Evolutionary conservation across 768 basidiomycete species (phyloP), one percentile per base, ranked within the genome.

Genomic region (Boletus edulis): DNA sequence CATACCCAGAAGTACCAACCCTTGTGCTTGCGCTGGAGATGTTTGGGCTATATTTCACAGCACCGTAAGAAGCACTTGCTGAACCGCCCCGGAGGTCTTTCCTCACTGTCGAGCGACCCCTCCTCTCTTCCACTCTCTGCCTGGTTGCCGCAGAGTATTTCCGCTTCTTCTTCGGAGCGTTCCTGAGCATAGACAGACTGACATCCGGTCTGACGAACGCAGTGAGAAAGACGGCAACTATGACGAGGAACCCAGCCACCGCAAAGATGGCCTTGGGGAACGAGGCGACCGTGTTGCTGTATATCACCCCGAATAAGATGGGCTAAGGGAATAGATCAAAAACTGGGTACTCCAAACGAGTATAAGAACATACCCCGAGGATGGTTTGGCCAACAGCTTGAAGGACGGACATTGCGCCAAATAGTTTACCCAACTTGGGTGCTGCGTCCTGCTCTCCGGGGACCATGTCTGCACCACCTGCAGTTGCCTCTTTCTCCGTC

Each of bases 181-280:
- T 52, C 46, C 58, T 63, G 22, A 44, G 49, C 18, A 65, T 46
- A 13, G 68, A 60, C 35, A 68, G 45, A 18, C 61, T 63, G 29
- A 62, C 57, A 13, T 71, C 70, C 1, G 77, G 71, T 18, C 71
- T 66, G 40, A 84, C 58, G 35, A 80, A 68, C 51, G 69, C 67
- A 3, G 86, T 71, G 45, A 84, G 63, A 31, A 72, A 53, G 11
- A 88, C 73, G 0, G 80, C 75, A n/a, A 74, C 61, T 38, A 78
- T 63, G 29, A 86, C 70, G n/a, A 91, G 65, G n/a, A 66, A 72
- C 1, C 79, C 78, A 5, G 86, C 87, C 12, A 81, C 70, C 15
- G 70, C 77, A 60, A 91, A 91, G 61, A 91, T 83, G 1, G 85
- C 80, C 70, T 83, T 82, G 0, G 89, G 89, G 63, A 78, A 87